Evolutionary conservation across 768 basidiomycete genomes (phyloP), one percentile per base, ranked within the genome.

Genomic region (Pleurotus tuoliensis): DNA sequence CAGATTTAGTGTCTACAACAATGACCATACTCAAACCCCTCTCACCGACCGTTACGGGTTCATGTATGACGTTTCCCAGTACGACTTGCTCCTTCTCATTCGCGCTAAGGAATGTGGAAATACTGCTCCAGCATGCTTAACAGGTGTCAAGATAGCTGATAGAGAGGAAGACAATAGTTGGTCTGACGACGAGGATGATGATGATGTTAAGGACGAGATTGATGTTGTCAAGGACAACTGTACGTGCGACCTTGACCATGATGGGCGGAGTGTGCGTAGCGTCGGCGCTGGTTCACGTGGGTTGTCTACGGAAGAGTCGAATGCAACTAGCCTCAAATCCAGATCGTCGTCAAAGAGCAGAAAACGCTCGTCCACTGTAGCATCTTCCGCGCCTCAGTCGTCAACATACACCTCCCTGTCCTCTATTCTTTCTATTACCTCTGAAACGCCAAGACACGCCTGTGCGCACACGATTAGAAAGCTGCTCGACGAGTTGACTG

Each of bases 11-110:
- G 70, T 78, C 16, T 76, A 81, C 49, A 75, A 75, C 16, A 76
- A 78, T 45, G 81, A 82, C 37, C 75, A 78, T 61, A 77, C 71
- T 56, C 77, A 80, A 50, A 76, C 82, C 47, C 82, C 82, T 3
- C 72, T 94, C 56, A 92, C 92, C 16, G 94, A 95, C 59, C 84
- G 92, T 4, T 95, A 87, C 63, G 94, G 94, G 0, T 95, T 95
- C 73, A 87, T 94, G 69, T 94, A 94, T 58, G 92, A 94, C 61
- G 81, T 93, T 1, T 83, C 86, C 2, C 80, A 84, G 62, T 92
- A 93, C 63, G 93, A 95, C 63, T 78, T 90, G 24, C 76, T 92
- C 22, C 72, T 96, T 12, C 78, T 95, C 24, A 68, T 88, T 7
- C 78, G 89, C 25, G 90, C 88, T 15, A 82, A 78, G 63, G 85